Conservation (phyloP, 352 stramenopile genomes). For the Globisporangium uncinulatum region DNA sequence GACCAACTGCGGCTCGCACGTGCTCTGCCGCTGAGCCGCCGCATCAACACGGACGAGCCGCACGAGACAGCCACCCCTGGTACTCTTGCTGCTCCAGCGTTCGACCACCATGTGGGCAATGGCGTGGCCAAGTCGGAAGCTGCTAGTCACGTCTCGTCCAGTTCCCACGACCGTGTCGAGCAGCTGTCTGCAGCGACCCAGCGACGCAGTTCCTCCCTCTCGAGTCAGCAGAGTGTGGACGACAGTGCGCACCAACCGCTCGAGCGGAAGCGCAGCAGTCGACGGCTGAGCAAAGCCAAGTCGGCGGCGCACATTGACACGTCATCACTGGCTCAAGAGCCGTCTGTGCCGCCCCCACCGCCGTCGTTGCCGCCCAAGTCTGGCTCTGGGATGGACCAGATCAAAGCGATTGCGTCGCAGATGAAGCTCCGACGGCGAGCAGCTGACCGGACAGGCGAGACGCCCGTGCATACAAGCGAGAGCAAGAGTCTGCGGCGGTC, state of each 20-base stretch:
- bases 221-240: conserved; percentile 9
- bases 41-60: conserved; percentile 37
- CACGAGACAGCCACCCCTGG: background rate
- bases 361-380: background rate
- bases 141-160: background rate
- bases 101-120: background rate
- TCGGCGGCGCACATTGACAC: conserved; percentile 66
- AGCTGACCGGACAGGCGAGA: background rate
- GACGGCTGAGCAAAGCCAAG: conserved; percentile 38
- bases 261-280: conserved; percentile 20
- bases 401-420: conserved; percentile 61
- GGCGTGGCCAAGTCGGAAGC: too few relatives aligned
- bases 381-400: conserved; percentile 45
- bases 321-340: conserved; percentile 14
- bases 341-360: background rate
- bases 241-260: conserved; percentile 4
- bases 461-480: background rate
- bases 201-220: background rate
- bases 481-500: conserved; percentile 7
- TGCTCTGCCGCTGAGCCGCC: conserved; percentile 42
- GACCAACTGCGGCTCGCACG: conserved; percentile 57
- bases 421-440: conserved; percentile 66
- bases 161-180: background rate
- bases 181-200: background rate
- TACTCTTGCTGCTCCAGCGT: too few relatives aligned